Evolutionary conservation across 2,329 filamentous ascomycete genomes (phyloP).

Genomic region (Diaporthe sp.): DNA sequence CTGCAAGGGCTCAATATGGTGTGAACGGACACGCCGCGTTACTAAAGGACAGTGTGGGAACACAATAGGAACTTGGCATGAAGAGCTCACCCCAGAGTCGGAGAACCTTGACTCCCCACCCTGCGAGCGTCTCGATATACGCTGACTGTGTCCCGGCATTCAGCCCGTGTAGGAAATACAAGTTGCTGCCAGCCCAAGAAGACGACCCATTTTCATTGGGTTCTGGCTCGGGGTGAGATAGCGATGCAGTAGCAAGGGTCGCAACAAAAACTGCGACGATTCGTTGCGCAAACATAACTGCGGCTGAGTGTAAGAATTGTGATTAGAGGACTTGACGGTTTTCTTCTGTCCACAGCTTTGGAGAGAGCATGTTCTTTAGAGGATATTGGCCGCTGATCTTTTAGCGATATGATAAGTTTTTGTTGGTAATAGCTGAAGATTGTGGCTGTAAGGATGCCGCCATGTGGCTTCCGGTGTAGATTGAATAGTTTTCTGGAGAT

Average conservation of each 20-base stretch:
- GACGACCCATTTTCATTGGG: background rate
- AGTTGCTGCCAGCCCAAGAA: background rate
- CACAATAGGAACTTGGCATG: background rate
- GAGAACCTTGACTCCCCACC: background rate
- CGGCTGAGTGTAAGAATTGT: background rate
- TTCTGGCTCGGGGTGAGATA: background rate
- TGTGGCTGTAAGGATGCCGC: background rate
- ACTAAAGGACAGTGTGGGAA: background rate
- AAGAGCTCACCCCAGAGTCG: background rate
- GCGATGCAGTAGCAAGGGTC: background rate
- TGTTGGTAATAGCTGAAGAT: background rate
- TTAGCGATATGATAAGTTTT: background rate
- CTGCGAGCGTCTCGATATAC: background rate
- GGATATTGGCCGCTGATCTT: background rate
- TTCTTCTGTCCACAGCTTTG: background rate
- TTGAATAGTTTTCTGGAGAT: background rate
- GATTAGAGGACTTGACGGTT: background rate
- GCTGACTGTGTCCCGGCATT: background rate
- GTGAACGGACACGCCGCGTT: background rate
- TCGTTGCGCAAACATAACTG: background rate
- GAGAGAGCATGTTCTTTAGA: background rate
- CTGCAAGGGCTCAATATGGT: background rate
- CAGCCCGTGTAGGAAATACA: conserved; percentile 10
- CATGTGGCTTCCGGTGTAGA: background rate
- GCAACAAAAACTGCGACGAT: background rate